Base-by-base conservation (phyloP, 768 basidiomycete genomes). In the Calocybe cyanea region DNA sequence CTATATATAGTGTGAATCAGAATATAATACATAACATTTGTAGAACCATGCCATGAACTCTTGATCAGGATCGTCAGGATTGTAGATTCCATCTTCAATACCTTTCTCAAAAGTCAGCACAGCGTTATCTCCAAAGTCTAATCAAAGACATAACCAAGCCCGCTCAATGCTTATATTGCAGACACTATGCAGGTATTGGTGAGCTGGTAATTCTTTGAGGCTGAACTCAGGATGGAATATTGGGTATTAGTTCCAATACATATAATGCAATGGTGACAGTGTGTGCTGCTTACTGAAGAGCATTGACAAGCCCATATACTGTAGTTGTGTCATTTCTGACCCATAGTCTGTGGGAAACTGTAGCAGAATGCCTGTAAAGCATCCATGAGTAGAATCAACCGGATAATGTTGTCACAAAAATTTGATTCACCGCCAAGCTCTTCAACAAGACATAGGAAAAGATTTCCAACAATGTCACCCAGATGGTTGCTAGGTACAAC, bases 101-200 rank as follows among this genome's bases (percentile, higher is more conserved):
- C 64, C 63, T 11, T 55, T 44, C 6, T 59, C 8, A 34, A 54
- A 69, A 6, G 33, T 47, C 0, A 48, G 2, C 8, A 62, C 47
- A 19, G 60, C 57, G 52, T 63, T 69, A 31, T 69, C 56, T 2
- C 67, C 68, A 21, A 45, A 62, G 5, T 70, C 54, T 0, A 66
- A 46, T 1, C 59, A 44, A 0, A 72, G 49, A 1, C 54, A 52
- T 17, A 64, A 60, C 68, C 71, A 72, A 0, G 61, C 58, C 0
- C 58, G 52, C 40, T 71, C 70, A 38, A 64, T 57, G 5, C 54
- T 46, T 20, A 70, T 68, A 40, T 70, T 69, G 37, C 65, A 59
- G 0, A 68, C 43, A 43, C 61, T 67, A 5, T 51, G 41, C 5
- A 69, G 24, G 47, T 61, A 70, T 2, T 47, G 28, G 44, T 69